phyloP scores from a whole-genome alignment of 192 early-diverging fungal genomes.

The Coemansia sp. region DNA sequence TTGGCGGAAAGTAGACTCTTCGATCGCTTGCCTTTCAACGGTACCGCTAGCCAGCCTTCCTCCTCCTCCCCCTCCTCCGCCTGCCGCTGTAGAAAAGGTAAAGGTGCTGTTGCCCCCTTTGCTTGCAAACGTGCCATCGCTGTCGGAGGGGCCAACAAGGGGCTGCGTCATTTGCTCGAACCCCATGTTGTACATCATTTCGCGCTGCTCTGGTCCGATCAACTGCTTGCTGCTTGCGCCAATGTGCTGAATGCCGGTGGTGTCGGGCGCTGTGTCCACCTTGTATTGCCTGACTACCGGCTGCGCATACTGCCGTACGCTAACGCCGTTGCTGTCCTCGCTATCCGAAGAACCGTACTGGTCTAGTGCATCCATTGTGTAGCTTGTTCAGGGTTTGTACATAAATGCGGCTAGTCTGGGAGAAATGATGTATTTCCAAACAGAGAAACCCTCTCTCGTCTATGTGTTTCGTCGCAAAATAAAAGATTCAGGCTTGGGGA shows the following conservation, averaged over 20 bases:
- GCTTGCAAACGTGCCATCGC: slow-evolving; percentile 25
- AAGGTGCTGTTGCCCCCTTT: not conserved
- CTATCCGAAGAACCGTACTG: slow-evolving; percentile 43
- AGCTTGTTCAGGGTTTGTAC: too few species aligned
- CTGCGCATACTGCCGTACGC: slow-evolving; percentile 5
- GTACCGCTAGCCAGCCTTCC: slow-evolving; percentile 10
- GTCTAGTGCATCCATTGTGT: slow-evolving; percentile 33
- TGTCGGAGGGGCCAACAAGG: slow-evolving; percentile 26
- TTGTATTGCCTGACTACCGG: slow-evolving; percentile 43
- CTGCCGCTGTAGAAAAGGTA: too few species aligned
- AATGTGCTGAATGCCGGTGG: slow-evolving; percentile 3
- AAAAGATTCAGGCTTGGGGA: too few species aligned
- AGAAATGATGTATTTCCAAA: too few species aligned
- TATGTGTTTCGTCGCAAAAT: too few species aligned
- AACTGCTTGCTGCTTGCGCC: not conserved
- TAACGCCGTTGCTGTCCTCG: slow-evolving; percentile 14
- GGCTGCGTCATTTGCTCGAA: slow-evolving; percentile 38
- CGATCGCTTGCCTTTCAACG: slow-evolving; percentile 37
- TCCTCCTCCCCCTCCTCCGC: too few species aligned
- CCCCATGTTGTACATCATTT: slow-evolving; percentile 28
- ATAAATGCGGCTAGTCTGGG: too few species aligned
- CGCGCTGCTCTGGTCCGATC: slow-evolving; percentile 14
- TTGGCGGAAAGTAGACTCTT: slow-evolving; percentile 64
- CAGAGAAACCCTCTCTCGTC: too few species aligned
- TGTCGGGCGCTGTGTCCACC: slow-evolving; percentile 40